Percentiles rank a stretch among this genome's conserved stretches.
Conservation (phyloP, 768 basidiomycete species). For the Tylopilus sp. region DNA sequence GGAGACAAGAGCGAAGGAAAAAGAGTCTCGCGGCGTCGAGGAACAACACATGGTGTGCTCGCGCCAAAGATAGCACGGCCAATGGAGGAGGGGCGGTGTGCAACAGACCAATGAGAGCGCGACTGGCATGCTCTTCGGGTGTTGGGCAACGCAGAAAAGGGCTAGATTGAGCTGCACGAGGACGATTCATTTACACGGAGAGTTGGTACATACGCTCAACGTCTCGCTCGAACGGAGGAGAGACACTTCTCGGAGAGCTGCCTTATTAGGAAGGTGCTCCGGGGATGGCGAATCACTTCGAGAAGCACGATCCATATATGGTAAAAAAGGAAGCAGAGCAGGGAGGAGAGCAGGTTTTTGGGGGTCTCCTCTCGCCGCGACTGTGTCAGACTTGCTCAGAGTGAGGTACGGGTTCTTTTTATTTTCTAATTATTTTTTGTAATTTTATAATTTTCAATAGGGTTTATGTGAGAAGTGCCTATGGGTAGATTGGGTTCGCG, state of each 20-base stretch:
- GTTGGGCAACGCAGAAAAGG: not conserved
- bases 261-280: slow-evolving; percentile 6
- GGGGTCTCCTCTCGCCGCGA: slow-evolving; percentile 9
- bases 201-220: not conserved
- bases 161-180: slow-evolving; percentile 2
- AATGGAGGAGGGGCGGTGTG: slow-evolving; percentile 1
- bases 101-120: not conserved
- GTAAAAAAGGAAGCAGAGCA: not conserved
- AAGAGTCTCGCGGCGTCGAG: too few relatives aligned
- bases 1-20: slow-evolving; percentile 16
- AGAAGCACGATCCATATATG: slow-evolving; percentile 19
- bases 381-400: too few relatives aligned
- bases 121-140: not conserved
- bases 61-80: not conserved
- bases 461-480: slow-evolving; percentile 5
- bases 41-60: too few relatives aligned
- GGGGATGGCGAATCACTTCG: slow-evolving; percentile 15
- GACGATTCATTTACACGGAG: not conserved
- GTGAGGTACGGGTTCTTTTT: not conserved
- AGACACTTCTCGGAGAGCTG: not conserved
- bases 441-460: not conserved
- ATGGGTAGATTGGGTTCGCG: slow-evolving; percentile 23
- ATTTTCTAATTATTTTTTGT: not conserved
- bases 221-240: not conserved
- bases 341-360: slow-evolving; percentile 1